Base-by-base conservation (phyloP, 345 rosid species). In the Lagerstroemia speciosa region DNA sequence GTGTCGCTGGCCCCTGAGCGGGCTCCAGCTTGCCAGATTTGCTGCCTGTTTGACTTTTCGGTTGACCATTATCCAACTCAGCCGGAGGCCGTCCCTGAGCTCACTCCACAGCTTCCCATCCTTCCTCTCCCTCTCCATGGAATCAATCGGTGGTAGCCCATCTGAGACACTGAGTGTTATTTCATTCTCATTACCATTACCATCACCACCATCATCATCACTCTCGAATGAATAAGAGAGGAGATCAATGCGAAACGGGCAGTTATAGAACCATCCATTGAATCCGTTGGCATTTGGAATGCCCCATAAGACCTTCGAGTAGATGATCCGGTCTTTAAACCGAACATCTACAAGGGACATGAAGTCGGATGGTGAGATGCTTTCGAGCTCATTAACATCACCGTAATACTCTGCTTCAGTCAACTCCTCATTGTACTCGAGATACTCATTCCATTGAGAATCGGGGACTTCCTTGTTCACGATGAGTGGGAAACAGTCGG, bases 61-160 rank as follows among this genome's bases (percentile, higher is more conserved):
- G 79, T 88, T 88, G 32, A 88, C 94, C 9, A 88, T 80, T 66
- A 88, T 88, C 94, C 94, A 88, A 76, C 91, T 88, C 30, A 88
- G 88, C 69, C 84, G 74, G 41, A 88, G 82, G 36, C 87, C 86
- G 61, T 86, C 89, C 6, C 84, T 72, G 19, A 88, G 91, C 78
- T 84, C 94, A 48, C 65, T 81, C 94, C 94, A 88, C 32, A 88
- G 81, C 66, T 83, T 88, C 31, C 94, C 94, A 65, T 86, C 91
- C 74, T 86, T 86, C 57, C 94, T 80, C 66, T 88, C 94, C 64
- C 78, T 81, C 69, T 88, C 91, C 86, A 88, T 80, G 2, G 91
- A 88, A 69, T 73, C 41, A 73, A 88, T 75, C 1, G 81, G 84
- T 16, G 90, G 88, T 32, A 88, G 80, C 55, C 91, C 94, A 70